Evolutionary conservation across 2,329 filamentous ascomycete genomes (phyloP).

Genomic region (Boeremia exigua): DNA sequence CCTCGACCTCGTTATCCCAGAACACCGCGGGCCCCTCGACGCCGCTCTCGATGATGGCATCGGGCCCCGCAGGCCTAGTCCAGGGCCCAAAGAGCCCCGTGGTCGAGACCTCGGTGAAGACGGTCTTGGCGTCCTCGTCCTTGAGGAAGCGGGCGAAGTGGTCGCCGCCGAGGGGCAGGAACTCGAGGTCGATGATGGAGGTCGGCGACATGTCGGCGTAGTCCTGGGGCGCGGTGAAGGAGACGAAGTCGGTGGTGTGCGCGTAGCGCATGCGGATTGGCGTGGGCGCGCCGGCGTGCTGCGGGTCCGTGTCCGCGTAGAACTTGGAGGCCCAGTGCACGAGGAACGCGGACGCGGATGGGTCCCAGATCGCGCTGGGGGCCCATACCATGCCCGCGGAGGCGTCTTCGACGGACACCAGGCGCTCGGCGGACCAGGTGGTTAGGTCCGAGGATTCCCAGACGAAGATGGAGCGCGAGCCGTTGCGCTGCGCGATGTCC

Average conservation of each 20-base stretch:
- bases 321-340: slow-evolving; percentile 58
- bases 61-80: slow-evolving; percentile 55
- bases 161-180: slow-evolving; percentile 54
- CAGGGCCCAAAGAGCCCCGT: slow-evolving; percentile 60
- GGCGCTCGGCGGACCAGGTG: slow-evolving; percentile 57
- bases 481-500: slow-evolving; percentile 60
- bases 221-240: slow-evolving; percentile 58
- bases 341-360: slow-evolving; percentile 53
- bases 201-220: slow-evolving; percentile 58
- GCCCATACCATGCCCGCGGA: slow-evolving; percentile 66
- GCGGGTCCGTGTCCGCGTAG: slow-evolving; percentile 56
- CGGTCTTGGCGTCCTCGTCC: slow-evolving; percentile 59
- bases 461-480: slow-evolving; percentile 60
- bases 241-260: slow-evolving; percentile 62
- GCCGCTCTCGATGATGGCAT: slow-evolving; percentile 48
- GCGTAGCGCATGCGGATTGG: slow-evolving; percentile 59
- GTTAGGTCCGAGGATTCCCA: slow-evolving; percentile 62
- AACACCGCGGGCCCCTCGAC: slow-evolving; percentile 44
- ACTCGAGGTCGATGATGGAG: slow-evolving; percentile 63
- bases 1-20: slow-evolving; percentile 41
- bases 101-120: slow-evolving; percentile 59
- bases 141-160: slow-evolving; percentile 63
- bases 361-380: slow-evolving; percentile 62
- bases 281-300: slow-evolving; percentile 57
- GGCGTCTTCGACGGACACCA: slow-evolving; percentile 59